phyloP scores from a whole-genome alignment of 2,329 filamentous ascomycete species.

The Colletotrichum agaves region DNA sequence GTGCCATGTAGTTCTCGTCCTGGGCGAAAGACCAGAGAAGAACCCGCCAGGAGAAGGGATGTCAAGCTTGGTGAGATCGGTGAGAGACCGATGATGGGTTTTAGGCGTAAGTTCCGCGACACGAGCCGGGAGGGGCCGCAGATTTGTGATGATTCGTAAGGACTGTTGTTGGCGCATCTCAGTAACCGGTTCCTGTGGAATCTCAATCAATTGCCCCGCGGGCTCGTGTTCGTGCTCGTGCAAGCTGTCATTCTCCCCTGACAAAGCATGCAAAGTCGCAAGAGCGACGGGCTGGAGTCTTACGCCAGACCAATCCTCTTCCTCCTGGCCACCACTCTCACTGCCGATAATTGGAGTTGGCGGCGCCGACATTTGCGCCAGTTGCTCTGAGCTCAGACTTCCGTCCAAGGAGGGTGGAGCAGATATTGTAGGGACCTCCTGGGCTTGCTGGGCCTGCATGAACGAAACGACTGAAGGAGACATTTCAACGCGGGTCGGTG shows the following conservation, averaged over 20 bases:
- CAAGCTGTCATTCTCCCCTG: slow-evolving; percentile 60
- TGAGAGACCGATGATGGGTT: slow-evolving; percentile 68
- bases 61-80: slow-evolving; percentile 82
- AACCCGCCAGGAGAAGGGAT: slow-evolving; percentile 93
- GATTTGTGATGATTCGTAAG: slow-evolving; percentile 59
- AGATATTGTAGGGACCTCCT: slow-evolving; percentile 77
- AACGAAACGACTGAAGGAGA: slow-evolving; percentile 80
- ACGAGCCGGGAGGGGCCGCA: slow-evolving; percentile 44
- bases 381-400: slow-evolving; percentile 87
- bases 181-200: slow-evolving; percentile 55
- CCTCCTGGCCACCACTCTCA: slow-evolving; percentile 63
- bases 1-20: slow-evolving; percentile 85
- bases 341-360: slow-evolving; percentile 80
- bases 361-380: slow-evolving; percentile 84
- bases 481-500: slow-evolving; percentile 76
- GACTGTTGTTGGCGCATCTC: slow-evolving; percentile 67
- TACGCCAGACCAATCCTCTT: slow-evolving; percentile 76
- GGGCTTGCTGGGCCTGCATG: slow-evolving; percentile 70
- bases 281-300: slow-evolving; percentile 83
- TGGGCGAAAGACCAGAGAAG: slow-evolving; percentile 84
- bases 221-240: slow-evolving; percentile 72
- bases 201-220: slow-evolving; percentile 59
- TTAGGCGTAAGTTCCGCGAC: slow-evolving; percentile 48
- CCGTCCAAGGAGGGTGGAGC: slow-evolving; percentile 91
- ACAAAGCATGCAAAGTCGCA: slow-evolving; percentile 81